These are phyloP conservation scores for Juncus inflexus DNA, from an alignment of 176 grass and related monocot genomes.

Conservation along the genomic window DNA sequence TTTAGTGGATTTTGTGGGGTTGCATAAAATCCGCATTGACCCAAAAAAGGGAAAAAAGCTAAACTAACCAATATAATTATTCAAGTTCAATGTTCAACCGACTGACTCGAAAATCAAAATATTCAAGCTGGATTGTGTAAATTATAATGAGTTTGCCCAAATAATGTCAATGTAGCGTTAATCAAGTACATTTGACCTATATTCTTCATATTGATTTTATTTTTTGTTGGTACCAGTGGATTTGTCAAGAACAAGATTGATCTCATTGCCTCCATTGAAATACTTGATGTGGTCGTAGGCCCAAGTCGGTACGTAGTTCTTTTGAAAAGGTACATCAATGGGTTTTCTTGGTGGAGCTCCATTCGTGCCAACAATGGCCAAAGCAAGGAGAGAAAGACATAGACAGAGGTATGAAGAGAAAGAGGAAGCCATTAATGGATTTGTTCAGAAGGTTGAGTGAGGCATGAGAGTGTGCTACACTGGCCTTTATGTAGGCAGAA, in stretches of 20 bases:
- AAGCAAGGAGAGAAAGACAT: slow-evolving; percentile 11
- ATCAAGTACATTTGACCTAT: neutral
- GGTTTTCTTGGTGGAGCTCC: slow-evolving; percentile 50
- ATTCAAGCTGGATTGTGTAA: neutral
- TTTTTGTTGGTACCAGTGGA: slow-evolving; percentile 39
- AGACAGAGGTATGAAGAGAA: slow-evolving; percentile 8
- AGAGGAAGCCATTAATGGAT: slow-evolving; percentile 6
- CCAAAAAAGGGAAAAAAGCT: too few relatives aligned
- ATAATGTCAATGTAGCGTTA: neutral
- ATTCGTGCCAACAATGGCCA: slow-evolving; percentile 28
- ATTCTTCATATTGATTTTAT: neutral
- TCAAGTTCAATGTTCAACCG: too few relatives aligned
- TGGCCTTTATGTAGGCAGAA: slow-evolving; percentile 21
- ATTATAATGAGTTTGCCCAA: neutral
- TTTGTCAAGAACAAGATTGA: slow-evolving; percentile 59
- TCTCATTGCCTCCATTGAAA: slow-evolving; percentile 54
- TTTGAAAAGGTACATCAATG: slow-evolving; percentile 61
- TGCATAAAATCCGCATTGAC: too few relatives aligned
- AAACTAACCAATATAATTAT: too few relatives aligned
- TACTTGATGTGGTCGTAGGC: slow-evolving; percentile 74
- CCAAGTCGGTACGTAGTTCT: slow-evolving; percentile 85
- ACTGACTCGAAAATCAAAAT: neutral
- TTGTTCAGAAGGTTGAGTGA: slow-evolving; percentile 16
- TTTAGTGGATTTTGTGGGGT: too few relatives aligned
- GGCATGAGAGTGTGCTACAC: slow-evolving; percentile 12